Evolutionary conservation across 352 stramenopile genomes (phyloP).

Genomic region (Phytophthora sp.): DNA sequence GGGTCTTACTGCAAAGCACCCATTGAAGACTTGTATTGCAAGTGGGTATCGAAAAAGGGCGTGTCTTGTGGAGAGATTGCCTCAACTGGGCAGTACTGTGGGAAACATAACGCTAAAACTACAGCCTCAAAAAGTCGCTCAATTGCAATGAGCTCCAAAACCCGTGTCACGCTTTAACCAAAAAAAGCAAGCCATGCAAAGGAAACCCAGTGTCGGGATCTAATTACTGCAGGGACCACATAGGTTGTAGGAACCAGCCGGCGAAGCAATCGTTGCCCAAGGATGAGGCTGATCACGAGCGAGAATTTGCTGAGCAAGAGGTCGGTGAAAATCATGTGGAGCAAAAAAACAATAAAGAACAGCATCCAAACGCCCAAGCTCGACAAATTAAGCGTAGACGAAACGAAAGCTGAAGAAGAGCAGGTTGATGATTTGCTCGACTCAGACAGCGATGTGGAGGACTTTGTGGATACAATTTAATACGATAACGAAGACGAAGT

Average conservation of each 20-base stretch:
- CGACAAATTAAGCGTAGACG: neutral
- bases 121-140: neutral
- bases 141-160: neutral
- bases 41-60: constrained; percentile 25
- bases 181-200: constrained; percentile 57
- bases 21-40: constrained; percentile 36
- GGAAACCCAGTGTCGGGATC: constrained; percentile 24
- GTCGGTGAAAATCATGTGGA: neutral
- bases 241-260: neutral
- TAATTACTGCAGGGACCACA: constrained; percentile 52
- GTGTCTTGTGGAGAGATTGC: constrained; percentile 42
- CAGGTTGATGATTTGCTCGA: constrained; percentile 27
- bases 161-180: constrained; percentile 43
- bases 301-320: neutral
- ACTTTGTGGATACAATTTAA: constrained; percentile 45
- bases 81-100: constrained; percentile 40
- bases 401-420: constrained; percentile 8
- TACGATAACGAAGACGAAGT: constrained; percentile 68
- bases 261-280: neutral
- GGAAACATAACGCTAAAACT: constrained; percentile 23
- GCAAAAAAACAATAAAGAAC: neutral
- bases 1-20: constrained; percentile 56
- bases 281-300: neutral
- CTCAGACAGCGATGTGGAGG: constrained; percentile 43
- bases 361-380: neutral